A percentile compares a stretch with the other conserved stretches of the same genome.
phyloP scores from a whole-genome alignment of 129 eudicot species.

The Arctium lappa region DNA sequence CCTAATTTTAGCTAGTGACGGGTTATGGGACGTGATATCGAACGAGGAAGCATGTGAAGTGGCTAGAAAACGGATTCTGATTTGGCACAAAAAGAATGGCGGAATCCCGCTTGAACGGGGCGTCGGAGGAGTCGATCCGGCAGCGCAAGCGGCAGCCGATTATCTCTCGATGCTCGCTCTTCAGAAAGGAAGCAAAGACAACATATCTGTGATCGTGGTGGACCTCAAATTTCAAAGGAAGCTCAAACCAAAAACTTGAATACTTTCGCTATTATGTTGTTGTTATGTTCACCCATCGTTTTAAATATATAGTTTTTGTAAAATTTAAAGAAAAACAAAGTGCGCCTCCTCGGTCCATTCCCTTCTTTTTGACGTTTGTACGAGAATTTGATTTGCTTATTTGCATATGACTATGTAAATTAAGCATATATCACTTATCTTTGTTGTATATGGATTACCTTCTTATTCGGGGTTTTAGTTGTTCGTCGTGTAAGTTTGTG shows the following conservation, averaged over 20 bases:
- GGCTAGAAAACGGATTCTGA: conserved; percentile 58
- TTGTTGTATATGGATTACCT: background rate
- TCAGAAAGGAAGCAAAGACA: conserved; percentile 81
- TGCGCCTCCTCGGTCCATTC: background rate
- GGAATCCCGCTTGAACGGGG: conserved; percentile 47
- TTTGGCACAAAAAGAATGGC: conserved; percentile 82
- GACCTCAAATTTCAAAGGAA: conserved; percentile 79
- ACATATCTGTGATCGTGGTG: conserved; percentile 77
- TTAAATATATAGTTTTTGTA: conserved; percentile 9
- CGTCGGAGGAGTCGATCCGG: conserved; percentile 46
- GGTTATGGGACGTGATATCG: conserved; percentile 82
- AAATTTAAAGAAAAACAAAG: background rate
- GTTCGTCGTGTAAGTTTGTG: background rate
- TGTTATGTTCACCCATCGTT: conserved; percentile 27
- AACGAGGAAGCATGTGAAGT: conserved; percentile 81
- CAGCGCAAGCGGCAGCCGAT: conserved; percentile 84
- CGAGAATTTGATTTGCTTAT: conserved; percentile 7
- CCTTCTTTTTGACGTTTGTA: conserved; percentile 10
- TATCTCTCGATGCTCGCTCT: conserved; percentile 67
- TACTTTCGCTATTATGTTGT: background rate
- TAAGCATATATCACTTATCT: background rate
- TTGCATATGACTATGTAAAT: conserved; percentile 1
- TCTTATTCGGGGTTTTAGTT: background rate
- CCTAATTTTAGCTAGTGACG: conserved; percentile 75
- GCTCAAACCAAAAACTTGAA: conserved; percentile 56